Percentiles rank a stretch among this genome's conserved stretches.
These are phyloP conservation scores for Cronartium quercuum DNA, from an alignment of 1,284 basidiomycete species.

Conservation along the genomic window DNA sequence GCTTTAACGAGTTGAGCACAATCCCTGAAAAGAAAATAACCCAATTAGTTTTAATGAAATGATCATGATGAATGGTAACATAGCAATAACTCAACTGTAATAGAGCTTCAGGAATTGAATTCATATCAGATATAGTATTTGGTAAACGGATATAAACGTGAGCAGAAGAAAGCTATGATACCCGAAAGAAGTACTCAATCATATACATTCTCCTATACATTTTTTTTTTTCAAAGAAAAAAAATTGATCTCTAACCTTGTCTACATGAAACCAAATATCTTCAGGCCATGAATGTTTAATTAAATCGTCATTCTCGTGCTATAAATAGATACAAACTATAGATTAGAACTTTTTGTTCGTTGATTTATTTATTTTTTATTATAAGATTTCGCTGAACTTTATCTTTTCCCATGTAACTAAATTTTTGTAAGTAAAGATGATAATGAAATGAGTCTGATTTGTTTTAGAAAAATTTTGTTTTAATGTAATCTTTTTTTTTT, in stretches of 20 bases:
- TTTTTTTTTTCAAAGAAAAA: constrained; percentile 54
- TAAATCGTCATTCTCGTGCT: constrained; percentile 72
- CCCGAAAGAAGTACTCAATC: background rate
- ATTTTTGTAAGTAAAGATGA: background rate
- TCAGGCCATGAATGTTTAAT: constrained; percentile 72
- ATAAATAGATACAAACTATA: background rate
- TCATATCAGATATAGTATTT: constrained; percentile 66
- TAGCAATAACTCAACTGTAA: constrained; percentile 51
- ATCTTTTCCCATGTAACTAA: constrained; percentile 36
- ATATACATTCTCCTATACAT: background rate
- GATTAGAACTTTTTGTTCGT: background rate
- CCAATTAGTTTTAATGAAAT: background rate
- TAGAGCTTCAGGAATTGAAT: constrained; percentile 70
- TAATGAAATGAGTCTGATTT: background rate
- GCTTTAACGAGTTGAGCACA: constrained; percentile 94
- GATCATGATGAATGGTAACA: background rate
- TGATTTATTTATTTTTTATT: background rate
- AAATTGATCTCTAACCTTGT: constrained; percentile 48
- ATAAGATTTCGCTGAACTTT: constrained; percentile 5
- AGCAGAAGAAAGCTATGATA: constrained; percentile 22
- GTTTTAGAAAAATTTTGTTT: background rate
- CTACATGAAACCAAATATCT: constrained; percentile 59
- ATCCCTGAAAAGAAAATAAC: constrained; percentile 52
- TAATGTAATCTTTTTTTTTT: background rate
- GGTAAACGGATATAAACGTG: constrained; percentile 75